Evolutionary conservation across 106 monocot genomes (phyloP), one percentile per base, ranked within the genome.

Genomic region (Agapanthus africanus): DNA sequence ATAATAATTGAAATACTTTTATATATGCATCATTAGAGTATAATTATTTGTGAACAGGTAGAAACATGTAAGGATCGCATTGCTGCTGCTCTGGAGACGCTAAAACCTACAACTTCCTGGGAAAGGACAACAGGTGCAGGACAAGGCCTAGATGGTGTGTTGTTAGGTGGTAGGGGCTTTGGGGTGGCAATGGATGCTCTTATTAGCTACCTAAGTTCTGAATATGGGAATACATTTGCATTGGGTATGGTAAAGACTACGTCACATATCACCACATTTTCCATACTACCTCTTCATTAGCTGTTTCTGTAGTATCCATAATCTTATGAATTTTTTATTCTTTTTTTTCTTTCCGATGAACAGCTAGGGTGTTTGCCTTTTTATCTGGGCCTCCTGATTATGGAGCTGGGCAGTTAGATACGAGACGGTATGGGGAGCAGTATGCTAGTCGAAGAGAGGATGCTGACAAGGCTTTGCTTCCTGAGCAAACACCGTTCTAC

Each of bases 361-460:
- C 82, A 99, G 99, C 99, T 70, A 90, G 99, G 76, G 93, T 99
- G 41, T 99, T 99, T 87, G 99, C 93, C 37, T 99, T 99, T 84
- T 73, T 99, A 50, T 93, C 99, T 74, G 99, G 99, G 71, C 90
- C 99, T 52, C 99, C 99, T 60, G 99, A 99, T 85, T 99, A 99
- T 83, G 99, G 99, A 66, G 87, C 90, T 77, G 99, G 99, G 19
- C 99, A 93, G 50, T 79, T 99, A 59, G 99, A 99, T 70, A 93
- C 99, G 66, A 79, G 87, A 75, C 70, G 99, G 31, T 99, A 99
- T 83, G 99, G 99, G 51, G 99, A 93, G 70, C 99, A 99, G 35
- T 99, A 99, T 85, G 99, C 99, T 65, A 93, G 93, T 75, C 86
- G 74, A 81, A 70, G 90, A 51, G 99, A 93, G 77, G 99, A 99